Evolutionary conservation across 2,329 filamentous ascomycete genomes (phyloP), one percentile per base, ranked within the genome.

Genomic region (Alternaria ethzedia): DNA sequence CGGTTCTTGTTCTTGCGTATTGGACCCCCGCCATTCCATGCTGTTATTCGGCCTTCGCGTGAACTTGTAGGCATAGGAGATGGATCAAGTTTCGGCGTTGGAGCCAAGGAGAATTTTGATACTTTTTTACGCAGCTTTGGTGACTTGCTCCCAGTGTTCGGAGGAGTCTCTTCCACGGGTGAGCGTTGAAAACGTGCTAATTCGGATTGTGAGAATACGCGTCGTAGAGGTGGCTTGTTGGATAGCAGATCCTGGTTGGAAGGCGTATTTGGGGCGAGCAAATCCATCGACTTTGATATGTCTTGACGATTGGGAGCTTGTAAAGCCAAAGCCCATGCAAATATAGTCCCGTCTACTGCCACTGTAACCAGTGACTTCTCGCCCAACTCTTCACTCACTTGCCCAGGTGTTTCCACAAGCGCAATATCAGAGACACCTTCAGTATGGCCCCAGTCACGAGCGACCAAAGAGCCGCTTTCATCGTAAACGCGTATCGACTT

Each of bases 401-500:
- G 70, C 58, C 91, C 87, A 11, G 63, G 51, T 11, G 65, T 65
- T 44, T 75, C 70, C 17, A 80, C 65, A 8, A 97, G 82, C 5
- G 91, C 87, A 17, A 96, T 89, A 64, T 94, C 94, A 55, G 92
- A 97, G 67, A 99, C 93, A 9, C 94, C 91, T 76, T 97, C 94
- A 0, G 94, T 97, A 71, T 99, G 96, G 1, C 96, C 96, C 88
- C 94, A 97, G 81, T 98, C 96, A 44, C 93, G 89, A 54, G 94
- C 91, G 26, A 98, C 82, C 61, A 99, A 90, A 2, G 84, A 82
- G 9, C 95, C 94, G 45, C 88, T 89, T 65, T 91, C 89, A 70
- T 97, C 92, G 73, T 99, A 99, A 15, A 99, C 83, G 36, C 96
- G 87, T 59, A 99, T 90, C 1, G 96, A 98, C 78, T 98, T 99